A percentile compares a stretch with the other conserved stretches of the same genome.
Evolutionary conservation across 257 asterid genomes (phyloP).

Genomic region (Solanum etuberosum): DNA sequence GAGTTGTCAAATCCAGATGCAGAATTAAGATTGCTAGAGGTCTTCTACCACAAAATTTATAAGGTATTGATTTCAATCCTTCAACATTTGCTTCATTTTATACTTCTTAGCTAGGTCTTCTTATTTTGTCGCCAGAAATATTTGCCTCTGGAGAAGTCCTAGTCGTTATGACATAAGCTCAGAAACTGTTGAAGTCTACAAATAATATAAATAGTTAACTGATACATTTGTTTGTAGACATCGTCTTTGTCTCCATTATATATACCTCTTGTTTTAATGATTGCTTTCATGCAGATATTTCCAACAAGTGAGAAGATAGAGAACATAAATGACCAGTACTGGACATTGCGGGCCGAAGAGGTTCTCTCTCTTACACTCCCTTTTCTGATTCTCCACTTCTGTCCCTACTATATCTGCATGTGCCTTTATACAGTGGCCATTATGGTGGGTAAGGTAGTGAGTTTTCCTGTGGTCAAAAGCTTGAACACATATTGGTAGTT

Average conservation of each 20-base stretch:
- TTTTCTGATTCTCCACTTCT: neutral
- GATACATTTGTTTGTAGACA: neutral
- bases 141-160: neutral
- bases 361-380: neutral
- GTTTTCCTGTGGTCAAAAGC: neutral
- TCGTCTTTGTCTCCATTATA: neutral
- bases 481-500: neutral
- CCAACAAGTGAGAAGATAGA: neutral
- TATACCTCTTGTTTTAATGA: neutral
- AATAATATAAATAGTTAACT: neutral
- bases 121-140: neutral
- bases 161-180: neutral
- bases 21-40: constrained; percentile 39
- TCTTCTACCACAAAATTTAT: constrained; percentile 41
- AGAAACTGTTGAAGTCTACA: neutral
- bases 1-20: constrained; percentile 36
- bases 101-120: neutral
- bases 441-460: neutral
- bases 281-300: neutral
- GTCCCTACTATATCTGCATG: neutral
- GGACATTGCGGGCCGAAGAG: neutral
- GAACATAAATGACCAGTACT: neutral
- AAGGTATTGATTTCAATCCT: constrained; percentile 16
- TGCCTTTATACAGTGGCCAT: neutral
- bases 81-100: neutral